A percentile compares a stretch with the other conserved stretches of the same genome.
These are phyloP conservation scores for Wickerhamomyces sp. DNA, from an alignment of 1,139 yeast genomes.

Conservation along the genomic window DNA sequence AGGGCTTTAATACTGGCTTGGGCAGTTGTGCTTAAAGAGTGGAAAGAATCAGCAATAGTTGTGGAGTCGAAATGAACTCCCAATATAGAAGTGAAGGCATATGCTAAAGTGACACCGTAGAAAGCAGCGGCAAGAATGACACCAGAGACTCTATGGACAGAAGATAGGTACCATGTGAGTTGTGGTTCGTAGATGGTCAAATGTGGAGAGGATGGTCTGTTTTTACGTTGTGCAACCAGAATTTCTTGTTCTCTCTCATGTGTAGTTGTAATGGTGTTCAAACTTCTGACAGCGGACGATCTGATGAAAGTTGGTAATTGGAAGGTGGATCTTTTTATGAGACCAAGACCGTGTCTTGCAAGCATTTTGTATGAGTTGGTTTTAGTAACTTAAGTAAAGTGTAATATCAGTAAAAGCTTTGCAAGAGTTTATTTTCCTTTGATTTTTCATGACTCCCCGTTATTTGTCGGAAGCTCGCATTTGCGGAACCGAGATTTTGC, in stretches of 20 bases:
- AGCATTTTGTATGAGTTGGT: not conserved
- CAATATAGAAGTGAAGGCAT: slow-evolving; percentile 64
- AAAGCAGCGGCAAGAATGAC: slow-evolving; percentile 73
- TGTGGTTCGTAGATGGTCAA: slow-evolving; percentile 86
- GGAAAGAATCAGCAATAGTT: slow-evolving; percentile 43
- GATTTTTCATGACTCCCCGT: slow-evolving; percentile 1
- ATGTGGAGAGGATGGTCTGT: slow-evolving; percentile 92
- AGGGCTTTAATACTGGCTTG: slow-evolving; percentile 64
- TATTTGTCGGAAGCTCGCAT: not conserved
- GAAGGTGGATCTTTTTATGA: slow-evolving; percentile 2
- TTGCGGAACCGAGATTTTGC: slow-evolving; percentile 1
- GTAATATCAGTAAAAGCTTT: too few species aligned
- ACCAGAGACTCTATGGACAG: slow-evolving; percentile 85
- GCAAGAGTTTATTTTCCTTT: not conserved
- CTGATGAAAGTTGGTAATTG: slow-evolving; percentile 5
- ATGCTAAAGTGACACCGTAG: slow-evolving; percentile 71
- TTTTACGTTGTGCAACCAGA: slow-evolving; percentile 74
- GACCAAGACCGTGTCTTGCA: slow-evolving; percentile 6
- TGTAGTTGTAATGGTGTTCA: slow-evolving; percentile 57
- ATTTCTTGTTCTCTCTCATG: slow-evolving; percentile 62
- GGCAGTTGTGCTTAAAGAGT: slow-evolving; percentile 55
- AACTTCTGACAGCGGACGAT: slow-evolving; percentile 27
- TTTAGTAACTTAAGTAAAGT: not conserved
- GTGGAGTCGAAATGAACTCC: slow-evolving; percentile 59
- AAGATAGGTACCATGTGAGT: slow-evolving; percentile 75